These are phyloP conservation scores for Boletus sp. DNA, from an alignment of 768 basidiomycete genomes.

Conservation along the genomic window DNA sequence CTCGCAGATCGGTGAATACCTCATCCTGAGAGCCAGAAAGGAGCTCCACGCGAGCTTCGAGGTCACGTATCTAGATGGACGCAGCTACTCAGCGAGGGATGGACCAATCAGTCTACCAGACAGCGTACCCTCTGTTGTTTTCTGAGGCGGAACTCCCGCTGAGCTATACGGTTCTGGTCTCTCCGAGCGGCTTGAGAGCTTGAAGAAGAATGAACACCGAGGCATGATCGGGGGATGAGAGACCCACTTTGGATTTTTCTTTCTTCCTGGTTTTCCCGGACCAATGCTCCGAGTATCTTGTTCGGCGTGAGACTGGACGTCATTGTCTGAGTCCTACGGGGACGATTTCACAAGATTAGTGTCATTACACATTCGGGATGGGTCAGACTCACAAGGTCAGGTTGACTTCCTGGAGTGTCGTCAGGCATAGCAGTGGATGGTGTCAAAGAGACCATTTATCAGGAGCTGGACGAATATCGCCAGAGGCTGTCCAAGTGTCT, in stretches of 20 bases:
- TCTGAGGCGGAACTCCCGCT: constrained; percentile 86
- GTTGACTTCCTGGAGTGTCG: constrained; percentile 53
- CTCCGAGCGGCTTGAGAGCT: constrained; percentile 87
- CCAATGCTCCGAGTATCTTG: constrained; percentile 20
- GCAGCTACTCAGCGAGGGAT: constrained; percentile 2
- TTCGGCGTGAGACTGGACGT: constrained; percentile 49
- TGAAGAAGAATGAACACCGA: constrained; percentile 16
- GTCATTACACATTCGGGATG: constrained; percentile 10
- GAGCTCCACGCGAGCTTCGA: constrained; percentile 93
- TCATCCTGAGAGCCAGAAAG: constrained; percentile 92
- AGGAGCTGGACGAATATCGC: background rate
- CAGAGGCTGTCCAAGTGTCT: background rate
- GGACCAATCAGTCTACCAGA: background rate
- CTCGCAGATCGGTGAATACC: constrained; percentile 75
- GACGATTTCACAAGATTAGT: constrained; percentile 8
- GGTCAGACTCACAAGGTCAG: constrained; percentile 42
- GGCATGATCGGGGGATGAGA: constrained; percentile 1
- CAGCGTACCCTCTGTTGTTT: constrained; percentile 78
- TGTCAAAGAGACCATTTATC: constrained; percentile 32
- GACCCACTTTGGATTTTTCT: constrained; percentile 86
- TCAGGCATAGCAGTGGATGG: constrained; percentile 41
- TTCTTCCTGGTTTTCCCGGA: constrained; percentile 55
- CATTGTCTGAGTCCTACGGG: constrained; percentile 65
- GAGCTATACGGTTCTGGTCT: constrained; percentile 90
- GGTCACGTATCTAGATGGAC: constrained; percentile 75